Conservation (phyloP, 2,329 filamentous ascomycete species). For the Stachybotrys chlorohalonatus region DNA sequence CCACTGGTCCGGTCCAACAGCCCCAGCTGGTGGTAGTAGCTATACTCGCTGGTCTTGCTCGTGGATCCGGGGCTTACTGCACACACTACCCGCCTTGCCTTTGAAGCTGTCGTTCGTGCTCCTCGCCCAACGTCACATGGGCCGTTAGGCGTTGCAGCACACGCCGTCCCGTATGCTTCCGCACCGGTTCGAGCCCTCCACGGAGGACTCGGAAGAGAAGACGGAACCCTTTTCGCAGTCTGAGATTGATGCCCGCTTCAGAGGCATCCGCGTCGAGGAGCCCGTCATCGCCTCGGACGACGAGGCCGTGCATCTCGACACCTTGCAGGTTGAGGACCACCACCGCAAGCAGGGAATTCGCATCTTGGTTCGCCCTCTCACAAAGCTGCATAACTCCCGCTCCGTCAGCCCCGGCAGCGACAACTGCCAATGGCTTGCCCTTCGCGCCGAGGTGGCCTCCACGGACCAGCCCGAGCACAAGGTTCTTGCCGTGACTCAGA, state of each 20-base stretch:
- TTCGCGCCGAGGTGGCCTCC: slow-evolving; percentile 44
- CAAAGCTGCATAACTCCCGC: slow-evolving; percentile 38
- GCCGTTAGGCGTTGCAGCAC: slow-evolving; percentile 16
- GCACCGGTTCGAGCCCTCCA: slow-evolving; percentile 26
- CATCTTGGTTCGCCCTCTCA: slow-evolving; percentile 46
- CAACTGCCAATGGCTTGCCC: slow-evolving; percentile 47
- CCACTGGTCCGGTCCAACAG: no score
- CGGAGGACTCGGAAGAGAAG: slow-evolving; percentile 37
- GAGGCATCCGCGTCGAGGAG: slow-evolving; percentile 35
- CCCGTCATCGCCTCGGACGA: slow-evolving; percentile 25
- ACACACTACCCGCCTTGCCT: neutral
- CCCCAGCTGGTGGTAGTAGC: no score
- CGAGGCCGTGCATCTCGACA: slow-evolving; percentile 43
- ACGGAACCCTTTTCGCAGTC: slow-evolving; percentile 51
- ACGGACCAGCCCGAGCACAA: slow-evolving; percentile 44
- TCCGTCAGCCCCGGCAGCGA: slow-evolving; percentile 48
- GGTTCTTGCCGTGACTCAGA: slow-evolving; percentile 52
- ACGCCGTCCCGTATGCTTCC: slow-evolving; percentile 33
- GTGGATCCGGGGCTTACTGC: slow-evolving; percentile 2
- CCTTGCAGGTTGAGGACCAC: slow-evolving; percentile 40
- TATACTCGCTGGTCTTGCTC: neutral
- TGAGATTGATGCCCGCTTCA: slow-evolving; percentile 43
- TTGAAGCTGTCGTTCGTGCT: neutral
- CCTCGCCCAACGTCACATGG: slow-evolving; percentile 8
- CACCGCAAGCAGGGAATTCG: slow-evolving; percentile 47